Percentiles rank a stretch among this genome's conserved stretches.
Conservation (phyloP, 148 eudicot species). For the Fagopyrum homotropicum region DNA sequence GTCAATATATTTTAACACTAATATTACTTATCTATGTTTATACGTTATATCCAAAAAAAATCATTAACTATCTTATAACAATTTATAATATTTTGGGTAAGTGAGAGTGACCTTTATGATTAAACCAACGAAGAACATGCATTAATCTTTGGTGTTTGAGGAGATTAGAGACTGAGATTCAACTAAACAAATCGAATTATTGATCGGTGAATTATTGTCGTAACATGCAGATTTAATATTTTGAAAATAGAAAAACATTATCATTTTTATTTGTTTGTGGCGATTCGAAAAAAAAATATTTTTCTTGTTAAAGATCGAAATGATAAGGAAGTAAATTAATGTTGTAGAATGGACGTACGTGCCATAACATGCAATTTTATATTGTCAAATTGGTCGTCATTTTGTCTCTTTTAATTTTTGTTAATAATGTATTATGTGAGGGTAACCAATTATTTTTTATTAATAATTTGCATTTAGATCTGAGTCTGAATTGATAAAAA, state of each 20-base stretch:
- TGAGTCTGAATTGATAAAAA: background rate
- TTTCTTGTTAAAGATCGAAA: background rate
- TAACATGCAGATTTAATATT: background rate
- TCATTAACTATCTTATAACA: no score
- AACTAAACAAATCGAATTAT: background rate
- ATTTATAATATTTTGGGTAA: background rate
- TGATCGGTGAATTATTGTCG: background rate
- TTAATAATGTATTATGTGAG: background rate
- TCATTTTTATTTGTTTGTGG: background rate
- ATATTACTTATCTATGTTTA: no score
- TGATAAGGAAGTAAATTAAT: background rate
- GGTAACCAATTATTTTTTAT: background rate
- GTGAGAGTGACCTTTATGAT: background rate
- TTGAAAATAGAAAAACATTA: background rate
- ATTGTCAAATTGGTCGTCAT: background rate
- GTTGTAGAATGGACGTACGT: conserved; percentile 1
- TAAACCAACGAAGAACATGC: background rate
- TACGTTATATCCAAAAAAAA: no score
- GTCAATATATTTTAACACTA: no score
- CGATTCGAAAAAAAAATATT: background rate
- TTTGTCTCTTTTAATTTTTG: background rate
- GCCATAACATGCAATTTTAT: conserved; percentile 1
- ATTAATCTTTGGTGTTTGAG: background rate
- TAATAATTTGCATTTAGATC: background rate
- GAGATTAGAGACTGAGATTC: background rate